Percentiles rank a stretch among this genome's conserved stretches.
Evolutionary conservation across 768 basidiomycete species (phyloP).

Genomic region (Psilocybe cyanescens): DNA sequence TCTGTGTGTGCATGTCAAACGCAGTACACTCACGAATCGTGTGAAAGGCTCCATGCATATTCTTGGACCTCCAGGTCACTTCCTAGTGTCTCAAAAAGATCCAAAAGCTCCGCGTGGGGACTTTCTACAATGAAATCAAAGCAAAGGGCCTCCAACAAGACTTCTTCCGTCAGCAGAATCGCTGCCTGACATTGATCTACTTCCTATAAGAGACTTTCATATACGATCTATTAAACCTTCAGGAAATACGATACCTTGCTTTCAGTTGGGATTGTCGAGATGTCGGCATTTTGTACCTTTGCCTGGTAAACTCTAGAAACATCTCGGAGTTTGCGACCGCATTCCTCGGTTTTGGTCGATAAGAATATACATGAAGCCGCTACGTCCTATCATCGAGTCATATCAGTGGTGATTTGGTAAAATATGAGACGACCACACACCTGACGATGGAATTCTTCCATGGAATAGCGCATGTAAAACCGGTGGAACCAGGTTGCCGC

Average conservation of each 20-base stretch:
- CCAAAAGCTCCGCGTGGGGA: slow-evolving; percentile 76
- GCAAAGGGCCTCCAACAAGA: slow-evolving; percentile 79
- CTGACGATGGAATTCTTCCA: slow-evolving; percentile 83
- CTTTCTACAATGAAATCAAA: slow-evolving; percentile 84
- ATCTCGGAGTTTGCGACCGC: slow-evolving; percentile 84
- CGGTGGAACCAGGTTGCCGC: slow-evolving; percentile 92
- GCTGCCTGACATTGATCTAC: slow-evolving; percentile 70
- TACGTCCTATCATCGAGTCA: slow-evolving; percentile 58
- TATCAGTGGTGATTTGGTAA: slow-evolving; percentile 14
- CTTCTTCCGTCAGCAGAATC: slow-evolving; percentile 78
- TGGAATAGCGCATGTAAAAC: slow-evolving; percentile 86
- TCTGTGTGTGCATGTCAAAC: slow-evolving; percentile 3
- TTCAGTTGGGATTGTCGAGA: slow-evolving; percentile 59
- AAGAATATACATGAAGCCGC: slow-evolving; percentile 88
- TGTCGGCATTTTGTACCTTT: slow-evolving; percentile 62
- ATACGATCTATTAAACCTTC: slow-evolving; percentile 6
- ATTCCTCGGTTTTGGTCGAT: slow-evolving; percentile 92
- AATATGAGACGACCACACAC: slow-evolving; percentile 41
- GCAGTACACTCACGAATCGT: slow-evolving; percentile 71
- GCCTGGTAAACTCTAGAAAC: slow-evolving; percentile 77
- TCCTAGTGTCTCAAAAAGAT: slow-evolving; percentile 65
- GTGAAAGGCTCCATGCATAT: slow-evolving; percentile 84
- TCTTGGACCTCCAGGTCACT: slow-evolving; percentile 60
- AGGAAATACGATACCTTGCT: slow-evolving; percentile 57
- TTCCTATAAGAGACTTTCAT: slow-evolving; percentile 50